These are phyloP conservation scores for Allantophomopsis lycopodina DNA, from an alignment of 2,329 filamentous ascomycete genomes.

Conservation along the genomic window DNA sequence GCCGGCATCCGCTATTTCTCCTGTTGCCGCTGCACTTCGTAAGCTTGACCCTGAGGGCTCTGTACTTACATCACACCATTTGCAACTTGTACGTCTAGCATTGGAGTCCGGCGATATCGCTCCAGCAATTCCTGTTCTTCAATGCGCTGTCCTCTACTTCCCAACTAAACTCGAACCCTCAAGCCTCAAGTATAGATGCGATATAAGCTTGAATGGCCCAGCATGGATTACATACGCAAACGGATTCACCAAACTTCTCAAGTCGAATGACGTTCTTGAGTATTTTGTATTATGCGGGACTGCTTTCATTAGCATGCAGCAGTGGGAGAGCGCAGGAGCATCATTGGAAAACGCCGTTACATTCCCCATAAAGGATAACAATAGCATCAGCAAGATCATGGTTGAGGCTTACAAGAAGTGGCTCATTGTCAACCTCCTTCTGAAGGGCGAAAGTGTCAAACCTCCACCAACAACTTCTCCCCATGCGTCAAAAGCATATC, in stretches of 20 bases:
- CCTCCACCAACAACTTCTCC: constrained; percentile 42
- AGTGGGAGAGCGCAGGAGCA: constrained; percentile 48
- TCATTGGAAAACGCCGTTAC: constrained; percentile 53
- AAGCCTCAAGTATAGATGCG: constrained; percentile 26
- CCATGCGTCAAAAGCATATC: constrained; percentile 40
- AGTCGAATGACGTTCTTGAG: constrained; percentile 40
- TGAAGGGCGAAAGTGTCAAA: constrained; percentile 42
- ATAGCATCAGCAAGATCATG: constrained; percentile 61
- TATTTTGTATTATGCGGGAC: constrained; percentile 55
- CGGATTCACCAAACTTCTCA: constrained; percentile 41
- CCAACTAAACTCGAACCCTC: constrained; percentile 23
- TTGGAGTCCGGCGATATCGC: constrained; percentile 35
- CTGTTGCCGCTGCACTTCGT: constrained; percentile 34
- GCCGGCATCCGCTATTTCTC: constrained; percentile 11
- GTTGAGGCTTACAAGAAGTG: constrained; percentile 87
- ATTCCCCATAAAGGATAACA: constrained; percentile 45
- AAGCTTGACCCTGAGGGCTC: constrained; percentile 52
- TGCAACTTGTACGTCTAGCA: constrained; percentile 42
- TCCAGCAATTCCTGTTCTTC: constrained; percentile 44
- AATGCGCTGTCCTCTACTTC: constrained; percentile 53
- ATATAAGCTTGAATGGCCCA: constrained; percentile 27
- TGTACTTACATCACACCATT: constrained; percentile 52
- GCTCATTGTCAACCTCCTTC: constrained; percentile 63
- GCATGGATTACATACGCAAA: constrained; percentile 46
- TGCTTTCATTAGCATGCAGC: constrained; percentile 43